Evolutionary conservation across 805 yeast genomes (phyloP).

Genomic region (Wickerhamomyces rabaulensis): DNA sequence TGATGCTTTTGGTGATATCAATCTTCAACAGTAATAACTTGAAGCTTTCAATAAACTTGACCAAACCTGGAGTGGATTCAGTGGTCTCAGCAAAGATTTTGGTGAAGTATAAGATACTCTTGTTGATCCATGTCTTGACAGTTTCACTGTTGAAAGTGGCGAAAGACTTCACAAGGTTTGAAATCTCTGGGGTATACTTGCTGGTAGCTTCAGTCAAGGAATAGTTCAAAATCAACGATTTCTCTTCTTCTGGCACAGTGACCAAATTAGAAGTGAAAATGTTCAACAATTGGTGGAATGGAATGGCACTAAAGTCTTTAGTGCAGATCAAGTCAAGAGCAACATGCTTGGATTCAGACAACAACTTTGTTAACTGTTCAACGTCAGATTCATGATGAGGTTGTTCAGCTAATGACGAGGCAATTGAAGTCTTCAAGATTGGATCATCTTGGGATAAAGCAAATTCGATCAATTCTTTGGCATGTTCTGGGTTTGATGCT

Average conservation of each 20-base stretch:
- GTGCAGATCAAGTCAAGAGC: conserved; percentile 16
- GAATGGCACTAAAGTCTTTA: conserved; percentile 28
- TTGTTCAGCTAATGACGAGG: conserved; percentile 8
- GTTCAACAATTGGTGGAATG: conserved; percentile 24
- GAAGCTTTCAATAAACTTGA: conserved; percentile 29
- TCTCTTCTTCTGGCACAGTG: conserved; percentile 20
- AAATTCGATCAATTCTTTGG: conserved; percentile 9
- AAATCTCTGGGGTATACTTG: conserved; percentile 27
- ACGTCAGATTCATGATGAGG: background rate
- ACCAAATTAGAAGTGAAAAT: conserved; percentile 16
- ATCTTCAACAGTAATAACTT: conserved; percentile 25
- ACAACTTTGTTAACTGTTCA: background rate
- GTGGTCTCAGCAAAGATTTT: conserved; percentile 53
- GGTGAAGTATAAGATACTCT: conserved; percentile 55
- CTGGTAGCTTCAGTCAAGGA: conserved; percentile 21
- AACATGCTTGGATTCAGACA: conserved; percentile 5
- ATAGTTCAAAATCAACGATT: conserved; percentile 20
- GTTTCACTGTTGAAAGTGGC: conserved; percentile 12
- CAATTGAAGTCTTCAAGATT: conserved; percentile 8
- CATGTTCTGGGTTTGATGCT: conserved; percentile 2
- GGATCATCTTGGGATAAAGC: conserved; percentile 2
- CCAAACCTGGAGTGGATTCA: conserved; percentile 23
- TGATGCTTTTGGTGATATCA: conserved; percentile 36
- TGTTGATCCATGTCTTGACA: conserved; percentile 46
- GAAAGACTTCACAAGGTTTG: conserved; percentile 19